Base-by-base conservation (phyloP, 106 monocot species). In the Chionographis japonica region DNA sequence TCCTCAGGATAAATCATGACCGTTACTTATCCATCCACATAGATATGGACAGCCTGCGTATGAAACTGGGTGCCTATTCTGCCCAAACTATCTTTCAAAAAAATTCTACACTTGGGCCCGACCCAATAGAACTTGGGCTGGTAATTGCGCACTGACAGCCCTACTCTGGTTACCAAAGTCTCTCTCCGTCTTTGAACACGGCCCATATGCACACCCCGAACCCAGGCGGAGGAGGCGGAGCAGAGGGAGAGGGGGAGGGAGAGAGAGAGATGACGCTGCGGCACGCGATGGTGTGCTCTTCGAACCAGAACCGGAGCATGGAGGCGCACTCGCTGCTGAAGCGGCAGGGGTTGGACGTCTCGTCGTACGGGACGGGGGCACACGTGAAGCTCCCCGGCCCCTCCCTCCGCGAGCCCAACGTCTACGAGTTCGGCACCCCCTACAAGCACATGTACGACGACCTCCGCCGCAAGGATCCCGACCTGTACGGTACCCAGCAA, bases 261-360 rank as follows among this genome's bases (percentile, higher is more conserved):
- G 55, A 27, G 40, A 54, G 55, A 8, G 49, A 35, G 80, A 83
- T 71, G 86, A 80, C 54, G 77, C 76, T 81, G 40, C 73, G 91
- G 3, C 61, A 82, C 70, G 98, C 98, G 66, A 93, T 98, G 98
- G 90, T 98, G 52, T 98, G 98, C 78, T 93, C 98, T 13, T 92
- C 98, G 75, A 98, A 98, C 87, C 90, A 93, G 85, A 98, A 98
- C 79, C 54, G 98, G 70, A 98, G 98, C 90, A 98, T 98, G 98
- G 98, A 98, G 80, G 86, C 98, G 19, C 98, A 98, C 87, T 75
- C 72, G 42, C 74, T 90, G 49, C 76, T 98, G 19, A 83, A 85
- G 68, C 78, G 93, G 9, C 83, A 87, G 12, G 90, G 90, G 60
- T 76, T 94, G 72, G 87, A 87, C 73, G 94, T 98, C 20, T 63